Base-by-base conservation (phyloP, 2,329 filamentous ascomycete genomes). In the Fusarium nematophilum region DNA sequence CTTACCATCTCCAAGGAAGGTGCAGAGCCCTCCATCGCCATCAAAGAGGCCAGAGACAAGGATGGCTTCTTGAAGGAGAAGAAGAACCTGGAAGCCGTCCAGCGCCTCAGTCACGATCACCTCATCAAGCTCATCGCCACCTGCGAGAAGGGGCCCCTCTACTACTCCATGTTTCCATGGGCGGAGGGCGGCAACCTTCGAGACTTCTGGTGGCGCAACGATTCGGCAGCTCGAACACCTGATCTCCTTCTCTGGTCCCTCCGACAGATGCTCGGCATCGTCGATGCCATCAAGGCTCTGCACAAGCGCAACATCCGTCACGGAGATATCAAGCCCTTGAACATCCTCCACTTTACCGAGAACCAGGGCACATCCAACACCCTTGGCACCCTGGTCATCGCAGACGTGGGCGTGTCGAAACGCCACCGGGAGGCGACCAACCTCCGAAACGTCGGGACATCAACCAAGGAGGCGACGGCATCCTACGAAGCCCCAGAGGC, bases 301-400 rank as follows among this genome's bases (percentile, higher is more conserved):
- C 59, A 65, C 11, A 13, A 14, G 2, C 15, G 13, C 5, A 64
- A 49, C 25, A 48, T 43, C 2, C 57, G 62, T 6, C 62, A 65
- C 17, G 62, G 62, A 5, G 62, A 65, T 18, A 57, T 65, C 7
- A 65, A 65, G 9, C 62, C 62, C 0, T 47, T 62, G 9, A 65
- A 65, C 6, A 59, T 65, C 3, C 57, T 65, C 3, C 43, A 54
- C 11, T 65, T 65, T 29, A 42, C 15, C 1, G n/a, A 51, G 1
- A 14, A 5, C 1, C n/a, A n/a, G n/a, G 17, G 0, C 5, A 7
- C 1, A n/a, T 17, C 14, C 2, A 31, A 52, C 0, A 14, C 13
- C 0, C 9, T 13, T 10, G 53, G 31, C 2, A 37, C 13, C 4
- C 15, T 65, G 11, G 38, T 62, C 2, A 42, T 65, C 9, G 51